Conservation (phyloP, 1,139 yeast genomes). For the Meyerozyma athensensis region DNA sequence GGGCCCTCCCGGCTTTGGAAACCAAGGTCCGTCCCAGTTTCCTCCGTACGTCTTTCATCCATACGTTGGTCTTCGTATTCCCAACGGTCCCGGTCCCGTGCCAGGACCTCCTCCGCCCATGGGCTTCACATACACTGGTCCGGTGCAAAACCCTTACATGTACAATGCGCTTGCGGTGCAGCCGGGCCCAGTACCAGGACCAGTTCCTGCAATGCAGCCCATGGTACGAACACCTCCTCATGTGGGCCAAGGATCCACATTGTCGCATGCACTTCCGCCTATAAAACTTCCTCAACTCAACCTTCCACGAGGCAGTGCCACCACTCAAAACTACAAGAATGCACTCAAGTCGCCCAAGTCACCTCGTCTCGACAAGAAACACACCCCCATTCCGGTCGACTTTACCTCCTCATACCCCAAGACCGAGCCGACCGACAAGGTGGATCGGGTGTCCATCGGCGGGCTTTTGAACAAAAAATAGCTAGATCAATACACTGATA, state of each 20-base stretch:
- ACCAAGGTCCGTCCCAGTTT: constrained; percentile 21
- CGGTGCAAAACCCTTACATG: constrained; percentile 4
- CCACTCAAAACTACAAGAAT: neutral
- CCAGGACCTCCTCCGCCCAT: constrained; percentile 41
- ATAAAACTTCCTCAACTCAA: constrained; percentile 3
- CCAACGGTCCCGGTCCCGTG: constrained; percentile 44
- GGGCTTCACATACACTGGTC: constrained; percentile 4
- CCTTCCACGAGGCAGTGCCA: neutral
- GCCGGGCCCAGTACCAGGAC: constrained; percentile 3
- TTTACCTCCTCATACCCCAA: constrained; percentile 23
- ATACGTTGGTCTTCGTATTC: constrained; percentile 31
- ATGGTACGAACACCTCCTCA: constrained; percentile 5
- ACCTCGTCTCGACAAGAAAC: constrained; percentile 3
- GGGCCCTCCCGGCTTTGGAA: neutral
- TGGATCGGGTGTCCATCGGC: constrained; percentile 27
- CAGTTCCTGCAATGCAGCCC: constrained; percentile 2
- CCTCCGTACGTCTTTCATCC: constrained; percentile 28
- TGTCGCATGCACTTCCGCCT: constrained; percentile 5
- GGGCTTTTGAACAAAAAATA: constrained; percentile 27
- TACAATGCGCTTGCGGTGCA: neutral
- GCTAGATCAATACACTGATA: constrained; percentile 1
- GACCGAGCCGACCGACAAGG: constrained; percentile 8
- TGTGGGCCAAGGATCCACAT: constrained; percentile 2
- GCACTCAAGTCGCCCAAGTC: constrained; percentile 3
- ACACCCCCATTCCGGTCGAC: constrained; percentile 25